Evolutionary conservation across 306 rosid species (phyloP), one percentile per base, ranked within the genome.

Genomic region (Prunus padus): DNA sequence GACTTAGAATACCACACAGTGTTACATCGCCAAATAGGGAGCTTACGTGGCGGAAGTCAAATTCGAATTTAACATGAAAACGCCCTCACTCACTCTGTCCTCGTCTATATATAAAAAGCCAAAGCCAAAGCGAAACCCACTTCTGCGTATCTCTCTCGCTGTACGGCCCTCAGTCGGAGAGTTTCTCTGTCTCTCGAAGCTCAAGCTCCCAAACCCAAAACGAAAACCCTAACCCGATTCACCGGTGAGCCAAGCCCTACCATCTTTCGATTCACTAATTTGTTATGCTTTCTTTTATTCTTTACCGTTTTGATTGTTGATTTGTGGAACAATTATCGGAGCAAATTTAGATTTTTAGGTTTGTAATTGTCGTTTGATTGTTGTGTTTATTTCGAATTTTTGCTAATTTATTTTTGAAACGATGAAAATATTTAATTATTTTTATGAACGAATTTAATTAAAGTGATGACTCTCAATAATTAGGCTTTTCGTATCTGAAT

Each of bases 191-290:
- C 51, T 55, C 26, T 11, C 13, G 50, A 25, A 44, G 69, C 49
- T 3, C 31, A 62, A 33, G 49, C 69, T 64, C 26, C 68, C 26
- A 40, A 19, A 64, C 30, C 20, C 77, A 28, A 13, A 30, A 47
- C 19, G 57, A 44, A 73, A 73, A 73, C 77, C 77, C 69, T 60
- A 60, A n/a, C 30, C 46, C 18, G 19, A 49, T 8, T 69, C 45
- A 19, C 59, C 69, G 77, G 77, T 73, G 77, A 60, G 69, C 47
- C 47, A 10, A 42, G 7, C 16, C 60, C 46, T 9, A 7, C 19
- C 19, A 26, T 15, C 20, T 8, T 28, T 60, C 76, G 67, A 44
- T 59, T 60, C 42, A 1, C n/a, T 28, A 12, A 42, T 23, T 45
- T 60, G 4, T 45, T 44, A 1, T 44, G 15, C 19, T n/a, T 72